Base-by-base conservation (phyloP, 108 stramenopile genomes). In the Pseudonitzschia delicatissima region DNA sequence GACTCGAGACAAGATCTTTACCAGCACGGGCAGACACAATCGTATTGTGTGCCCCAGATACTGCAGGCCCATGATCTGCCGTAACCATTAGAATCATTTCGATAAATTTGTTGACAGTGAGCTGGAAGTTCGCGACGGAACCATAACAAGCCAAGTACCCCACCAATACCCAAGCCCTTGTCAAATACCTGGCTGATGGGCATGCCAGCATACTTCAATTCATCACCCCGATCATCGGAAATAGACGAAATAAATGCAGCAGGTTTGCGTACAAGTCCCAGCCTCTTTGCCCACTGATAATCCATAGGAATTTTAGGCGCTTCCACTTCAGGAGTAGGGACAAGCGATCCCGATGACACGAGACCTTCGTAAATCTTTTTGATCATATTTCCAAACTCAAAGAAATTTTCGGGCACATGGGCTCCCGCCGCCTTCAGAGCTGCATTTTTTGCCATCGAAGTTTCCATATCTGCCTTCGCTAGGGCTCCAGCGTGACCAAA, bases 71-170 rank as follows among this genome's bases (percentile, higher is more conserved):
- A 61, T 93, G 92, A 76, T 93, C 87, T 0, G 82, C 88, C 18
- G 88, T 91, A 8, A 96, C 91, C 91, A 92, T 92, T n/a, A 96
- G 75, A 34, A 96, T 83, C 89, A 93, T 96, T 74, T 96, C 95
- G 64, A 96, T 91, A 65, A 96, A 96, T 69, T 92, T 93, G 33
- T 88, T 87, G 17, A 92, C 95, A n/a, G 59, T 94, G 93, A 27
- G 80, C 44, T 8, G 95, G 95, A 47, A 96, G 80, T 32, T 87
- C 82, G 5, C 92, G 82, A 47, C 90, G 78, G 84, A 96, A 96
- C 95, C 95, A 96, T 8, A 96, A 81, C 35, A 96, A 77, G n/a
- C 84, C 85, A 2, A 96, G 51, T 7, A 94, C 95, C 26, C 94
- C 94, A 29, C 95, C 95, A 49, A 96, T 63, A 23, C 95, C 95